phyloP scores from a whole-genome alignment of 306 rosid species.

The Oxytropis ochrocephala region DNA sequence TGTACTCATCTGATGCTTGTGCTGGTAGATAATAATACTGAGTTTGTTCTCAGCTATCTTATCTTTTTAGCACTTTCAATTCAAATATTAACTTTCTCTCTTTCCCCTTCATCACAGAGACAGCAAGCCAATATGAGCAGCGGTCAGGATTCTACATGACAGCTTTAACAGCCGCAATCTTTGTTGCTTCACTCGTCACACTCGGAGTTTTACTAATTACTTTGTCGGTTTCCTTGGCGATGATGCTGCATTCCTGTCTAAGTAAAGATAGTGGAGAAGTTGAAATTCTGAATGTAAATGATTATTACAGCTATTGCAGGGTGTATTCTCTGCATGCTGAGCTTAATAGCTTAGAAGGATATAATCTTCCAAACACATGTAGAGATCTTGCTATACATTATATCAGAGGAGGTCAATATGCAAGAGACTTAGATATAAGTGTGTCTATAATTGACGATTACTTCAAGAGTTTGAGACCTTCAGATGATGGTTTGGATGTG shows the following conservation, averaged over 20 bases:
- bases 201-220: conserved; percentile 55
- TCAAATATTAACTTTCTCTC: not conserved
- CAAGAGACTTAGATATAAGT: conserved; percentile 52
- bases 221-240: conserved; percentile 49
- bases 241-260: conserved; percentile 83
- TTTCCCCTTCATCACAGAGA: conserved; percentile 40
- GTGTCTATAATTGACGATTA: conserved; percentile 40
- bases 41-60: not conserved
- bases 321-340: conserved; percentile 46
- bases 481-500: conserved; percentile 39
- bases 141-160: conserved; percentile 81
- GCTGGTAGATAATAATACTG: not conserved
- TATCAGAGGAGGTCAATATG: conserved; percentile 66
- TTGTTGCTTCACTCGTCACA: conserved; percentile 49
- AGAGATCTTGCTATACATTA: conserved; percentile 37
- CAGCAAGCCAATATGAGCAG: conserved; percentile 48
- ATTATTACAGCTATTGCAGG: conserved; percentile 52
- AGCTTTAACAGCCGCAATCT: conserved; percentile 56
- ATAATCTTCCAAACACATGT: conserved; percentile 49
- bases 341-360: conserved; percentile 54
- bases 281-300: conserved; percentile 31
- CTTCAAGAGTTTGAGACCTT: conserved; percentile 33
- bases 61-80: not conserved
- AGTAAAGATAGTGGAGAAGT: conserved; percentile 43
- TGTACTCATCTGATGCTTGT: not conserved